Evolutionary conservation across 148 eudicot species (phyloP), one percentile per base, ranked within the genome.

Genomic region (Pharnaceum exiguum): DNA sequence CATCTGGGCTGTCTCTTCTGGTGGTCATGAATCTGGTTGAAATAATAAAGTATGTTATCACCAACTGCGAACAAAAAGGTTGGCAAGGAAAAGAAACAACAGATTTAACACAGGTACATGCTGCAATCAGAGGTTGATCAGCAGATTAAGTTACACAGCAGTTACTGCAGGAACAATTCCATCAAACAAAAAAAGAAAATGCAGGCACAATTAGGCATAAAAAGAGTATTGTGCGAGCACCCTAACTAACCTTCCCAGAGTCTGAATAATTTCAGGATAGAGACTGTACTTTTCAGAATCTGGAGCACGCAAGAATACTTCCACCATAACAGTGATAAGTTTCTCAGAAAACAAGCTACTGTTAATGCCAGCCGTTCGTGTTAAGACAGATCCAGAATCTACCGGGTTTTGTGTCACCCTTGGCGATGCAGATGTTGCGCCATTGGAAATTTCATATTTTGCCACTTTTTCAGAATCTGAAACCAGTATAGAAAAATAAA

Each of bases 1-100:
- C 83, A 55, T 89, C 99, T 68, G 96, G 95, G 65, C 51, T 70
- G 51, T 94, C 99, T 72, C 99, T 83, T 82, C 99, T 84, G 65
- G 91, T 94, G 31, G 83, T 94, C 99, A 89, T 94, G 65, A 89
- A 94, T 78, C 99, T 94, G 69, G n/a, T n/a, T 9, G 50, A 23
- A 72, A 35, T 42, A 36, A 33, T 13, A 4, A 29, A 19, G 46
- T 31, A 6, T 10, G 19, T 49, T 40, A 42, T 24, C n/a, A 19
- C 30, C 26, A 51, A n/a, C n/a, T n/a, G n/a, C n/a, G n/a, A n/a
- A n/a, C n/a, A n/a, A n/a, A n/a, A n/a, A n/a, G n/a, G n/a, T n/a
- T n/a, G n/a, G n/a, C n/a, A 46, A 51, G 57, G 37, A 27, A 50
- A 26, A 15, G 4, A 2, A 50, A 42, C 6, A 38, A 12, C 8